Evolutionary conservation across 768 basidiomycete species (phyloP).

Genomic region (Russula sp.): DNA sequence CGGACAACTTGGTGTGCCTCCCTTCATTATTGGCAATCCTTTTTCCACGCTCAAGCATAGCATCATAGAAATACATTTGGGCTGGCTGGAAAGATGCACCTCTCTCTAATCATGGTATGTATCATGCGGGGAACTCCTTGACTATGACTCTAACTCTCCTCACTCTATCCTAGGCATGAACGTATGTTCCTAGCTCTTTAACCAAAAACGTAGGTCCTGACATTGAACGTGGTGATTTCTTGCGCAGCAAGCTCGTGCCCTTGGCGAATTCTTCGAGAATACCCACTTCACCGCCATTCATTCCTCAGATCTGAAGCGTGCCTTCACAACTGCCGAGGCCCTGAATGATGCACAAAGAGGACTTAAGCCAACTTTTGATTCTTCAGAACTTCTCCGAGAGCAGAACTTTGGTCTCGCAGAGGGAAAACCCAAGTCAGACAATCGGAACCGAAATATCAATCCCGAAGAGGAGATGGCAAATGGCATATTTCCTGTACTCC

Average conservation of each 20-base stretch:
- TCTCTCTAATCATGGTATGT: slow-evolving; percentile 63
- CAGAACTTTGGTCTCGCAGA: slow-evolving; percentile 67
- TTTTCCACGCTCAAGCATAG: neutral
- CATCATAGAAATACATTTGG: slow-evolving; percentile 43
- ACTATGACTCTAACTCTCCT: neutral
- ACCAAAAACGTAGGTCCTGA: neutral
- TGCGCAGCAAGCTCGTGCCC: slow-evolving; percentile 33
- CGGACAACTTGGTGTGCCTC: slow-evolving; percentile 56
- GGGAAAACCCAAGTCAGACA: slow-evolving; percentile 44
- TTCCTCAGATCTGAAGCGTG: slow-evolving; percentile 61
- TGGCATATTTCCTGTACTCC: slow-evolving; percentile 46
- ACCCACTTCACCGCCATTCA: slow-evolving; percentile 49
- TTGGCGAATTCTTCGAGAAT: slow-evolving; percentile 45
- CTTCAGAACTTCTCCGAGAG: slow-evolving; percentile 52
- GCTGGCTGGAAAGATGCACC: slow-evolving; percentile 72
- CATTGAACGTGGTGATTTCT: neutral
- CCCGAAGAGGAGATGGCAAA: slow-evolving; percentile 42
- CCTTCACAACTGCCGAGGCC: slow-evolving; percentile 52
- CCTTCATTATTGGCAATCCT: neutral
- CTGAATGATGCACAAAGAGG: slow-evolving; percentile 42
- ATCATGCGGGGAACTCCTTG: neutral
- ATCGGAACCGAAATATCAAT: slow-evolving; percentile 16
- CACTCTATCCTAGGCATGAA: slow-evolving; percentile 28
- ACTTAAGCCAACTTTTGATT: slow-evolving; percentile 40
- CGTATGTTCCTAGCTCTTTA: slow-evolving; percentile 16